Evolutionary conservation across 257 asterid genomes (phyloP).

Genomic region (Gardenia jasminoides): DNA sequence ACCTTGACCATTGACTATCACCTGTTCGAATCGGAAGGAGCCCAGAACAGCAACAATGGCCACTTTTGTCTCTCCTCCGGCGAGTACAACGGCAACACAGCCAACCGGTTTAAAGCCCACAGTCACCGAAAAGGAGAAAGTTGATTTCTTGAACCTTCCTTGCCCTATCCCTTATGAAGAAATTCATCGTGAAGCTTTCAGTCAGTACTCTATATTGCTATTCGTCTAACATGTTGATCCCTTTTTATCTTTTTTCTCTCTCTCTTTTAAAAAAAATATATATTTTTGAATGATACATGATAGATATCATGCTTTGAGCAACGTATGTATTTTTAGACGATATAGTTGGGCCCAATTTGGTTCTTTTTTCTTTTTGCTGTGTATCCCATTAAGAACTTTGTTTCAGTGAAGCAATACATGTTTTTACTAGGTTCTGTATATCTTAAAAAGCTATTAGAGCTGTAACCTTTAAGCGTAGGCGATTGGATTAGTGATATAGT

Average conservation of each 20-base stretch:
- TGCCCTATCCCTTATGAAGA: slow-evolving; percentile 95
- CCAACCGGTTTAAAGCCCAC: slow-evolving; percentile 41
- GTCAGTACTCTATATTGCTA: slow-evolving; percentile 41
- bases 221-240: background rate
- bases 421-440: background rate
- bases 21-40: slow-evolving; percentile 1
- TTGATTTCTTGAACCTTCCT: slow-evolving; percentile 75
- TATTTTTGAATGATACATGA: background rate
- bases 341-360: background rate
- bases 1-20: background rate
- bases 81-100: slow-evolving; percentile 27
- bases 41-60: slow-evolving; percentile 47
- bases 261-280: background rate
- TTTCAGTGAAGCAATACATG: background rate
- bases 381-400: background rate
- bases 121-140: slow-evolving; percentile 48
- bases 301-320: background rate
- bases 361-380: background rate
- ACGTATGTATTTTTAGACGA: background rate
- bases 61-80: slow-evolving; percentile 44
- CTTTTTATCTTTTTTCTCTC: background rate
- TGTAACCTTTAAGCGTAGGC: background rate
- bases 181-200: slow-evolving; percentile 92
- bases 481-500: background rate
- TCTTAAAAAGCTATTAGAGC: background rate